Base-by-base conservation (phyloP, 345 rosid genomes). In the Pistacia atlantica region DNA sequence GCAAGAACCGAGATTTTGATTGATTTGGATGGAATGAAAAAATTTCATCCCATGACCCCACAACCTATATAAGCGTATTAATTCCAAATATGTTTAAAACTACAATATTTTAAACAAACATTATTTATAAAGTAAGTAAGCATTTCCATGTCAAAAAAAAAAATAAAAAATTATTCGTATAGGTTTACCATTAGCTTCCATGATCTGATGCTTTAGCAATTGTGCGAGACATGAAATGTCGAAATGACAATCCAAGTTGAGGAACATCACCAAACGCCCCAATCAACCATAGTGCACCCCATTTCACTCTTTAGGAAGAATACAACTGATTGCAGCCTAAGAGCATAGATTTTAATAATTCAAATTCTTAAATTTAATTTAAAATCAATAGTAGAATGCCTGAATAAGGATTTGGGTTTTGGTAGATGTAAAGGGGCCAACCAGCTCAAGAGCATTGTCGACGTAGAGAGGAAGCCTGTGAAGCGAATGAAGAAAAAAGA, bases 221-320 rank as follows among this genome's bases (percentile, higher is more conserved):
- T 92, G 78, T 17, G 93, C 82, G 6, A 94, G 87, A 63, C 92
- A 91, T 5, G 68, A 64, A 16, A 89, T 68, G 60, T 94, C 93
- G 42, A 94, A 90, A 10, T 92, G 88, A 56, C 94, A 90, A 84
- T 92, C 98, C 83, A 92, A 81, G 81, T 94, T 96, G 63, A 94
- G 56, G 78, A 85, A 92, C 77, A 90, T 66, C 37, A 84, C 94
- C 4, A 82, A 18, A 67, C 72, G 88, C 71, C 86, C 96, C 56
- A 84, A 79, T n/a, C 97, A 96, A 5, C 97, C 98, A 8, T 86
- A 94, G 74, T 78, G 81, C n/a, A 87, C 74, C 8, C 90, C 90
- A 5, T 84, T 85, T 95, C 97, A 86, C 73, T 79, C 84, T 45
- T 74, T 74, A 0, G 96, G 98, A 77, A 94, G 95, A 33, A 92